phyloP scores from a whole-genome alignment of 176 grass and related monocot species.

The Chloris gayana region DNA sequence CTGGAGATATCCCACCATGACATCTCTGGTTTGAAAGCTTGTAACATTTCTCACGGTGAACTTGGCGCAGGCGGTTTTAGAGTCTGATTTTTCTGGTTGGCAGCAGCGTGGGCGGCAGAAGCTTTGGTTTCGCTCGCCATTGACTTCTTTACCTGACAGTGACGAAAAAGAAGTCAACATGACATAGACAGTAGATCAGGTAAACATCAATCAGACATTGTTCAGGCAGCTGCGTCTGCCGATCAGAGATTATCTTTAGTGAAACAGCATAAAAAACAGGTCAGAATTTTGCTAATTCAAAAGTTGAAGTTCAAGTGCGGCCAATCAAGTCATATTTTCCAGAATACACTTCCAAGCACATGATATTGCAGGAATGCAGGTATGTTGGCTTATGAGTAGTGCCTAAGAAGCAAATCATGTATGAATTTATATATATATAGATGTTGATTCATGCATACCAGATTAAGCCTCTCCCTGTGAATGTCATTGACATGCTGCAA shows the following conservation, averaged over 20 bases:
- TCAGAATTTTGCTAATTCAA: constrained; percentile 3
- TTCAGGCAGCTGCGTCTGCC: background rate
- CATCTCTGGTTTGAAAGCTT: background rate
- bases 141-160: constrained; percentile 69
- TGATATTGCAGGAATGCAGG: background rate
- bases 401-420: background rate
- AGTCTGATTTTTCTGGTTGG: constrained; percentile 63
- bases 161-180: constrained; percentile 22
- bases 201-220: constrained; percentile 3
- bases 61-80: constrained; percentile 49
- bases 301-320: background rate
- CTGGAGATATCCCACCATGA: background rate
- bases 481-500: constrained; percentile 90
- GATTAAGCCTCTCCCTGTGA: constrained; percentile 91
- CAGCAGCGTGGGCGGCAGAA: constrained; percentile 49
- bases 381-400: background rate
- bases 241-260: background rate
- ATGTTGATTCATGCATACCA: constrained; percentile 55
- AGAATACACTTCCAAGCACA: constrained; percentile 9
- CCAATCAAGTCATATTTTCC: constrained; percentile 9
- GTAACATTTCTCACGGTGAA: constrained; percentile 53
- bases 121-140: constrained; percentile 57
- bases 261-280: background rate
- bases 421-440: background rate
- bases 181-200: background rate